Percentiles rank a stretch among this genome's conserved stretches.
Evolutionary conservation across 2,329 filamentous ascomycete genomes (phyloP).

Genomic region (Ophiocordyceps polyrhachis-furcata): DNA sequence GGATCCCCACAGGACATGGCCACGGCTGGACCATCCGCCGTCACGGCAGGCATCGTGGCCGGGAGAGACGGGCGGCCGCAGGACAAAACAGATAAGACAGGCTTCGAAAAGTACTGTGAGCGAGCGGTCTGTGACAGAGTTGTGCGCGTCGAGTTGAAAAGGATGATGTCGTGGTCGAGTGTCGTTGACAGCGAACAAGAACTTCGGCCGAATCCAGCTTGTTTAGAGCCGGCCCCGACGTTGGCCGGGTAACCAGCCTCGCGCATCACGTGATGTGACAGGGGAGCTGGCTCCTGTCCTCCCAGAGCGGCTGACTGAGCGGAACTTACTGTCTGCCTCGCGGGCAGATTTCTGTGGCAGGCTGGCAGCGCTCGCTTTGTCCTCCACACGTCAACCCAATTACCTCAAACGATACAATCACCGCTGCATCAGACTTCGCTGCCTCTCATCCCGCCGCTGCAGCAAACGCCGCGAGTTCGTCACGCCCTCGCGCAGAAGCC

Average conservation of each 20-base stretch:
- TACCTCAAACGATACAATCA: constrained; percentile 2
- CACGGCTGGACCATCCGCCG: constrained; percentile 44
- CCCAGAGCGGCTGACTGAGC: constrained; percentile 6
- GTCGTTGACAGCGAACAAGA: neutral
- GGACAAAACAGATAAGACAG: neutral
- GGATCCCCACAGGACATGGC: constrained; percentile 42
- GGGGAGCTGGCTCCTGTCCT: neutral
- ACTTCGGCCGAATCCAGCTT: neutral
- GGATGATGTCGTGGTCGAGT: neutral
- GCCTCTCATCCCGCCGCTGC: neutral
- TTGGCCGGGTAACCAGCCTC: constrained; percentile 6
- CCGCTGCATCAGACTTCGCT: constrained; percentile 1
- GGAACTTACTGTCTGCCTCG: constrained; percentile 12
- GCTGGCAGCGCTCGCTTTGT: constrained; percentile 8
- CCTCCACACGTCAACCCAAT: constrained; percentile 5
- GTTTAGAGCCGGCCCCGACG: neutral
- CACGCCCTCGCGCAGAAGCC: neutral
- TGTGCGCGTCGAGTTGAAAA: neutral
- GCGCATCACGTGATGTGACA: neutral
- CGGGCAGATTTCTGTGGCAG: constrained; percentile 12
- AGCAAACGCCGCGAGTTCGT: neutral
- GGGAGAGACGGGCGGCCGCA: neutral
- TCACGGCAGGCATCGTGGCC: constrained; percentile 38
- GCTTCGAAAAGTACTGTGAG: neutral
- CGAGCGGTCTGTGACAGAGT: neutral